Evolutionary conservation across 441 rosid genomes (phyloP), one percentile per base, ranked within the genome.

Genomic region (Pelargonium australe): DNA sequence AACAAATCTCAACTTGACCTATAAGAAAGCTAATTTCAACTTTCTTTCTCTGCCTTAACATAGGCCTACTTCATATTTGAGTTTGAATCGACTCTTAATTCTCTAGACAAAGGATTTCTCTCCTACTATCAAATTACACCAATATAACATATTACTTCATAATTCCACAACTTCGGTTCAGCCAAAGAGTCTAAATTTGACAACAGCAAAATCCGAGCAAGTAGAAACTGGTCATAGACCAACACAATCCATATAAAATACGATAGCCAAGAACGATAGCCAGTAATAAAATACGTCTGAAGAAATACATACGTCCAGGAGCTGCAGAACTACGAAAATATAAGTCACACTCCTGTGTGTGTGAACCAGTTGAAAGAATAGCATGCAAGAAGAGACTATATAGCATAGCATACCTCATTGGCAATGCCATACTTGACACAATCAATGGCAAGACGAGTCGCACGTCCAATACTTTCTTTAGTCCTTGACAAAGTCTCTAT

Each of bases 341-440:
- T 13, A 62, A 12, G 43, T 41, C 17, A 25, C 61, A 9, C 43
- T 12, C 23, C 23, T 20, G 23, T 62, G 13, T 62, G 13, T 1
- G 43, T 62, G 43, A 62, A 62, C 41, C 19, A 12, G 13, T 11
- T 25, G 41, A 62, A 62, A 28, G 13, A 13, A 7, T 13, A 12
- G 40, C 64, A 61, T 11, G 16, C 34, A 40, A 12, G n/a, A 41
- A 28, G 34, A n/a, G 44, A 63, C 7, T 14, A 63, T 34, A 63
- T 53, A 63, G 67, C 85, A 58, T 72, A 63, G 68, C 85, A 62
- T 72, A 95, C 99, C 97, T 96, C 99, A 81, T 80, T 90, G 57
- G 97, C 89, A 83, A 96, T 90, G 70, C 97, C 98, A 71, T 87
- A 87, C 80, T 93, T 96, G 74, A 96, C 98, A 86, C 99, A 96